Evolutionary conservation across 2,329 filamentous ascomycete genomes (phyloP), one percentile per base, ranked within the genome.

Genomic region (Monosporascus cannonballus): DNA sequence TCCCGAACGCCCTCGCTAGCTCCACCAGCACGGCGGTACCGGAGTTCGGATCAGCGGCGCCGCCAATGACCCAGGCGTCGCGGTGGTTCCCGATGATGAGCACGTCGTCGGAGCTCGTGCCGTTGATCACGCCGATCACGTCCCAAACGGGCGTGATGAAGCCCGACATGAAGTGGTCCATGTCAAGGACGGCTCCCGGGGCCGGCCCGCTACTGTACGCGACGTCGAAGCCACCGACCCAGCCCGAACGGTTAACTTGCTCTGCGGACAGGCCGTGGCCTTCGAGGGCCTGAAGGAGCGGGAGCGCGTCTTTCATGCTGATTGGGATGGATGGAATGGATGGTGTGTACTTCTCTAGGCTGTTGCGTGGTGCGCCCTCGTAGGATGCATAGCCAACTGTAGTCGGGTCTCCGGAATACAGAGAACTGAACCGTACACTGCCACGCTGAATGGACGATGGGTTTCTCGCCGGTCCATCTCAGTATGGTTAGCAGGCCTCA

Each of bases 21-120:
- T 80, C 77, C 27, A 78, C 69, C 34, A 80, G 63, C 3, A 78
- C 69, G 1, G 76, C 73, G 3, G 71, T 73, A 1, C 77, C 77
- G 9, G 72, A 76, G 44, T 79, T 79, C 2, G 77, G 77, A 50
- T 80, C 77, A 0, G 73, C 74, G 1, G 77, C 77, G 3, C 77
- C 77, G 5, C 77, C 77, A 25, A 77, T 67, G 9, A 79, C 76
- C 77, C 77, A 80, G 0, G 77, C 77, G 62, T 80, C 77, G 11
- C 77, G 71, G 54, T 80, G 77, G 38, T 80, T 79, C 3, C 77
- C 77, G 24, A 80, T 68, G 27, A 80, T 65, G 17, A 79, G 65
- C 5, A 76, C 75, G 38, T 72, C 60, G 36, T 64, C 59, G 0
- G 72, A 67, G 46, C 72, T 69, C 1, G 68, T 75, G 22, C 62